phyloP scores from a whole-genome alignment of 2,329 filamentous ascomycete species.

The Apiospora hydei region DNA sequence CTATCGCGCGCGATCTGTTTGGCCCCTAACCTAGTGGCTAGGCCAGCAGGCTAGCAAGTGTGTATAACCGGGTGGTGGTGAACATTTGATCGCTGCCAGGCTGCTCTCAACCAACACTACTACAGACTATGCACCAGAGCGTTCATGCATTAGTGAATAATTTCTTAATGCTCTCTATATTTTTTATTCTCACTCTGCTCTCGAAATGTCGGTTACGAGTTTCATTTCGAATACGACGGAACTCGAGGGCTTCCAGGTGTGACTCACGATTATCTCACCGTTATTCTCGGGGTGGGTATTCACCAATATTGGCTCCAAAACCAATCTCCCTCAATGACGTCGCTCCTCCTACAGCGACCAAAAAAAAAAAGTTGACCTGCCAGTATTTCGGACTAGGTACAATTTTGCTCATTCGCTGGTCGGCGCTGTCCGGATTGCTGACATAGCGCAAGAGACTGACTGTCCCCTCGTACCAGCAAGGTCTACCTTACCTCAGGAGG shows the following conservation, averaged over 20 bases:
- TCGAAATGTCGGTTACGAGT: background rate
- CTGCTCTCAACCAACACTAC: background rate
- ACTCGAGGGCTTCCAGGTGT: background rate
- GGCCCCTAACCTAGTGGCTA: conserved; percentile 3
- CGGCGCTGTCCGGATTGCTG: background rate
- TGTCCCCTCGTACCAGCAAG: background rate
- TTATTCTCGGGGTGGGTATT: background rate
- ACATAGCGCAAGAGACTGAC: background rate
- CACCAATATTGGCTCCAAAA: background rate
- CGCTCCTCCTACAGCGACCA: background rate
- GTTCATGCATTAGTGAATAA: background rate
- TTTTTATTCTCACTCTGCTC: background rate
- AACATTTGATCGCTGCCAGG: background rate
- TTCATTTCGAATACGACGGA: background rate
- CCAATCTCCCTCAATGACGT: conserved; percentile 21
- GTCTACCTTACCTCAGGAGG: background rate
- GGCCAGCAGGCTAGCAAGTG: background rate
- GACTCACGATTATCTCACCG: conserved; percentile 6
- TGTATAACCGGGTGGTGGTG: background rate
- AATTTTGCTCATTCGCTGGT: background rate
- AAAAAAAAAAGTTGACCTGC: background rate
- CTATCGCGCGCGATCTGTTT: background rate
- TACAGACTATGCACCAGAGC: background rate
- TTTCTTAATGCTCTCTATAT: background rate
- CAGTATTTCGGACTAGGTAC: background rate